Evolutionary conservation across 805 yeast species (phyloP), one percentile per base, ranked within the genome.

Genomic region (Zygosaccharomyces siamensis): DNA sequence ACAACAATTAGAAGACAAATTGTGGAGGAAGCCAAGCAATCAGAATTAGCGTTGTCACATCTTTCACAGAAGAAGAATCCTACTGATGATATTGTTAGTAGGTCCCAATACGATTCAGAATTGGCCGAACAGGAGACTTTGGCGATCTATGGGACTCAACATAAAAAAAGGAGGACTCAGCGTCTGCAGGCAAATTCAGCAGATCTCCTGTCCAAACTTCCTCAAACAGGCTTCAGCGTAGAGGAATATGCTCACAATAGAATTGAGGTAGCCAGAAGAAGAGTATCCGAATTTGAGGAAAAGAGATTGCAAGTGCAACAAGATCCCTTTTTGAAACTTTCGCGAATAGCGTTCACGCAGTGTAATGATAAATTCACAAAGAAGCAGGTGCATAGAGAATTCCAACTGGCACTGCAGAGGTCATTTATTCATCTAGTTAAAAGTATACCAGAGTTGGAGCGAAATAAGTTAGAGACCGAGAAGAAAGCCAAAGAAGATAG

Each of bases 11-110:
- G 92, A 53, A 79, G 85, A 47, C 78, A 79, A 57, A 72, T 90
- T 45, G 90, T 88, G 2, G 82, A 81, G 44, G 97, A 92, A 63
- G 86, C 95, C 27, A 73, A 86, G 48, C 70, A 81, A 45, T 93
- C 92, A 2, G 97, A 90, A 62, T 73, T 72, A 45, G 95, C 97
- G 0, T 66, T 92, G 43, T 79, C 54, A 8, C 58, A 53, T 43
- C 53, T 59, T 18, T 50, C 57, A 32, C 52, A 49, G 11, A 42
- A 18, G 11, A 39, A 37, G n/a, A 39, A 39, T 18, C 27, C 47
- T 4, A 26, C 38, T 1, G 16, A 36, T 10, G 12, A 33, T 8
- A 18, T 30, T 5, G 11, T 47, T 14, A 23, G 50, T 47, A 24
- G 48, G 48, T 45, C 27, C 27, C 30, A 23, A 41, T 43, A 47